A percentile compares a stretch with the other conserved stretches of the same genome.
These are phyloP conservation scores for Drechslera avenae DNA, from an alignment of 2,329 filamentous ascomycete species.

Conservation along the genomic window DNA sequence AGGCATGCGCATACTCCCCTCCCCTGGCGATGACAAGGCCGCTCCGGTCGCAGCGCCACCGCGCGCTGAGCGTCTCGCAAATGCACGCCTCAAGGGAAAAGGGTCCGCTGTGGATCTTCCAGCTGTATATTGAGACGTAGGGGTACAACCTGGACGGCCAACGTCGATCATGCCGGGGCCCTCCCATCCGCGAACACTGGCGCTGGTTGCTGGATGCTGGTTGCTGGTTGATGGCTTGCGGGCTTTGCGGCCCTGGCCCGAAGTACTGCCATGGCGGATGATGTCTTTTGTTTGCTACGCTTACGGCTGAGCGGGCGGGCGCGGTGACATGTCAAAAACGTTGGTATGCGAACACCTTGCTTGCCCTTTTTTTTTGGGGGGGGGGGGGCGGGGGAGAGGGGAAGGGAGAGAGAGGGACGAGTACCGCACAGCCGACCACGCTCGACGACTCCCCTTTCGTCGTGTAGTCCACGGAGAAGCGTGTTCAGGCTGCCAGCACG, in stretches of 20 bases:
- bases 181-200: background rate
- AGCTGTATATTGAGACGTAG: background rate
- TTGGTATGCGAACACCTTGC: no score
- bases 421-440: no score
- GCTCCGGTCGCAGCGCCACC: conserved; percentile 11
- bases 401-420: no score
- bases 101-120: conserved; percentile 10
- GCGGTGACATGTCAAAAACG: no score
- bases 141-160: background rate
- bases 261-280: conserved; percentile 10
- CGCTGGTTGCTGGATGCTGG: no score
- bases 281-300: background rate
- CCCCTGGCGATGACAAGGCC: background rate
- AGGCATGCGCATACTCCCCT: background rate
- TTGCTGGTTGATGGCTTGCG: no score
- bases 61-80: conserved; percentile 5
- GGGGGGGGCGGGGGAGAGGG: no score
- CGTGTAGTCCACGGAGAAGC: no score
- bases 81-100: conserved; percentile 2
- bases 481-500: no score
- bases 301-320: background rate
- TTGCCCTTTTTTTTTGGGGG: no score
- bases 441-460: no score
- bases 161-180: conserved; percentile 20
- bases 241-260: no score